phyloP scores from a whole-genome alignment of 2,329 filamentous ascomycete species.

The Fusarium nurragi region DNA sequence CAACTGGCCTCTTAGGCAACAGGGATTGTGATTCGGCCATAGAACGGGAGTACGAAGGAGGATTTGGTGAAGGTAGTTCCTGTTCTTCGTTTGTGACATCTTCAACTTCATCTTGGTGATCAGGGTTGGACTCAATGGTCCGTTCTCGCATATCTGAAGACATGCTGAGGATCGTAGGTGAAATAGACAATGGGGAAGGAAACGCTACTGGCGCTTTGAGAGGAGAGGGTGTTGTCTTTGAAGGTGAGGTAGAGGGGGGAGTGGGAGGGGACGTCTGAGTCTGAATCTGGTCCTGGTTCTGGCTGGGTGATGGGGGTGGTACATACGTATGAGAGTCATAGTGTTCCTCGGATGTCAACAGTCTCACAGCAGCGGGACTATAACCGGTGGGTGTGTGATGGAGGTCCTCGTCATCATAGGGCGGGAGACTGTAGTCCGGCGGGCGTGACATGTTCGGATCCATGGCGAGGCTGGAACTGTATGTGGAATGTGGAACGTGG shows the following conservation, averaged over 20 bases:
- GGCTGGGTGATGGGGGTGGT: constrained; percentile 38
- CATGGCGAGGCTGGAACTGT: constrained; percentile 49
- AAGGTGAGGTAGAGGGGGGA: constrained; percentile 13
- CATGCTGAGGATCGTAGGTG: constrained; percentile 13
- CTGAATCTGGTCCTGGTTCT: constrained; percentile 12
- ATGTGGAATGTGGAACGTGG: constrained; percentile 44
- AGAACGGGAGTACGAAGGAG: constrained; percentile 20
- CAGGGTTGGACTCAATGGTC: constrained; percentile 3
- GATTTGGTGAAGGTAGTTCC: constrained; percentile 12
- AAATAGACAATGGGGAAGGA: constrained; percentile 20
- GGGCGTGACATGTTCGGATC: constrained; percentile 62
- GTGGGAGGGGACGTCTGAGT: constrained; percentile 2
- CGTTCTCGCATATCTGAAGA: constrained; percentile 13
- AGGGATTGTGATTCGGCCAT: constrained; percentile 20
- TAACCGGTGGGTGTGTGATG: constrained; percentile 58
- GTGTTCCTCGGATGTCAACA: constrained; percentile 72
- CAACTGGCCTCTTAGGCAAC: constrained; percentile 42
- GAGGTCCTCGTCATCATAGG: constrained; percentile 63
- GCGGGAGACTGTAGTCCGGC: constrained; percentile 66
- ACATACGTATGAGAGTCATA: constrained; percentile 65
- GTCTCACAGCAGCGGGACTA: constrained; percentile 64
- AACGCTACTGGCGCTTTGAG: constrained; percentile 29
- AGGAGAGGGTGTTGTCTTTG: constrained; percentile 24
- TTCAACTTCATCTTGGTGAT: constrained; percentile 13
- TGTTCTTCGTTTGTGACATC: constrained; percentile 6